Evolutionary conservation across 768 basidiomycete species (phyloP).

Genomic region (Kwoniella heveanensis): DNA sequence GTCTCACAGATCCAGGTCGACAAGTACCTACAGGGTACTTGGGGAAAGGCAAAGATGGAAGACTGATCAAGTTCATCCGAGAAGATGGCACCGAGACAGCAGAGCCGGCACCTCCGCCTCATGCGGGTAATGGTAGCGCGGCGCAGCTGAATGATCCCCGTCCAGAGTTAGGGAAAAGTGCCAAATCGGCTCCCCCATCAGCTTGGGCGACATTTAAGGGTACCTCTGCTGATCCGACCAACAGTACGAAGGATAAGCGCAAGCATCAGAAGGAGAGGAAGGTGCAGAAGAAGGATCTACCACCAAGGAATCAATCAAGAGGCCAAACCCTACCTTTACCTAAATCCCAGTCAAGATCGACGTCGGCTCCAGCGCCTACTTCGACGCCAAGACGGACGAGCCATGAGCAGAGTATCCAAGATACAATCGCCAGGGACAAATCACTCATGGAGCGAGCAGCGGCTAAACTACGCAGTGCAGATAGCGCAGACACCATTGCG

Average conservation of each 20-base stretch:
- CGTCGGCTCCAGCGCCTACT: no score
- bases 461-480: neutral
- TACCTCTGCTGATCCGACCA: neutral
- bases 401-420: neutral
- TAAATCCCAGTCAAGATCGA: no score
- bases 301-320: constrained; percentile 6
- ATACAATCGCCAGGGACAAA: neutral
- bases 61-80: constrained; percentile 22
- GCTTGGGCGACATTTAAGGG: neutral
- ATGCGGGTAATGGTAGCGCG: no score
- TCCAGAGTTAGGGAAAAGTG: no score
- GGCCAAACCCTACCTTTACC: neutral
- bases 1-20: constrained; percentile 29
- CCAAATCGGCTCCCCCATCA: neutral
- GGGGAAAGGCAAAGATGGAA: constrained; percentile 27
- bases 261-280: neutral
- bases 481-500: constrained; percentile 8
- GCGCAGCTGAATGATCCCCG: no score
- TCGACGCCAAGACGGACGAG: neutral
- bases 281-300: neutral
- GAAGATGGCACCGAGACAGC: constrained; percentile 19
- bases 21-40: constrained; percentile 40
- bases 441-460: neutral
- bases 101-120: no score
- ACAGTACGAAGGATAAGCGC: neutral